Evolutionary conservation across 331 rosid genomes (phyloP).

Genomic region (Rhamnella rubrinervis): DNA sequence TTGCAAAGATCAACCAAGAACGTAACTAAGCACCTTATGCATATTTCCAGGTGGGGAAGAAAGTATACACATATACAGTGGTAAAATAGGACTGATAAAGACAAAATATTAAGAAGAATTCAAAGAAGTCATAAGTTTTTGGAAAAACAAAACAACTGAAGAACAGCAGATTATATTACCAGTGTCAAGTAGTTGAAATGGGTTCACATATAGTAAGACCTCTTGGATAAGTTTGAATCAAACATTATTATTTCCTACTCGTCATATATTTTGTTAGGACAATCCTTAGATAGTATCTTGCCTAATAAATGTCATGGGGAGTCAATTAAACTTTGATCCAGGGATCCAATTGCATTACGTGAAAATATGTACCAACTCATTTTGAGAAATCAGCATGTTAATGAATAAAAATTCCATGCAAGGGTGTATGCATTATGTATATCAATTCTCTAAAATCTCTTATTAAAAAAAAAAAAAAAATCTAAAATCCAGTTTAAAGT

Average conservation of each 20-base stretch:
- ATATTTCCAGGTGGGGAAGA: conserved; percentile 16
- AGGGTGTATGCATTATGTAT: not conserved
- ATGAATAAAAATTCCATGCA: not conserved
- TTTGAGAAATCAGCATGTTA: not conserved
- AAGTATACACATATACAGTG: conserved; percentile 5
- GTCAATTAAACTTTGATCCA: not conserved
- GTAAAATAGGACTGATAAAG: not conserved
- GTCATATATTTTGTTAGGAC: not conserved
- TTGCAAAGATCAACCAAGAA: conserved; percentile 32
- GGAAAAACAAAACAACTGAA: not conserved
- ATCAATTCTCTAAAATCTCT: too few species aligned
- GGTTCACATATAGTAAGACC: conserved; percentile 5
- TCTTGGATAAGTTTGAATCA: not conserved
- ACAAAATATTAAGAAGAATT: not conserved
- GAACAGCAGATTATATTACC: not conserved
- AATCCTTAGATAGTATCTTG: not conserved
- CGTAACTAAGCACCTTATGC: conserved; percentile 24
- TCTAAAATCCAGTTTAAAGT: too few species aligned
- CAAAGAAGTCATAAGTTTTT: not conserved
- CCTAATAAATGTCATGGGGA: too few species aligned
- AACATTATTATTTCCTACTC: conserved; percentile 17
- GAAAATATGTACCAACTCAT: conserved; percentile 2
- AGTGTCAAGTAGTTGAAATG: conserved; percentile 5
- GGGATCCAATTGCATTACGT: not conserved
- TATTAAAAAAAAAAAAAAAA: too few species aligned